These are phyloP conservation scores for Aphanocladium album DNA, from an alignment of 2,329 filamentous ascomycete species.

Conservation along the genomic window DNA sequence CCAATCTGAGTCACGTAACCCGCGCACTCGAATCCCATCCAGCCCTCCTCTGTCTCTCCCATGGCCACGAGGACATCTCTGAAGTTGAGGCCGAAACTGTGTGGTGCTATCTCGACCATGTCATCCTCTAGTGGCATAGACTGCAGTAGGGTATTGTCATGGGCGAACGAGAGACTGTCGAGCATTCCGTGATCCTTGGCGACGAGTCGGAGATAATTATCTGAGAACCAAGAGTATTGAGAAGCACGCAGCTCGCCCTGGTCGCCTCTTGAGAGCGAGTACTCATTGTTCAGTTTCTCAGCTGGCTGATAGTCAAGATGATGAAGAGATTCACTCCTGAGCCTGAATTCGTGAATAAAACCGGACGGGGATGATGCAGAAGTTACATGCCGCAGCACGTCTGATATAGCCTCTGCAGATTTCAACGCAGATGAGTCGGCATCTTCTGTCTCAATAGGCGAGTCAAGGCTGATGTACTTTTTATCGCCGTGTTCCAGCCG, in stretches of 20 bases:
- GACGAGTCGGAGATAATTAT: not conserved
- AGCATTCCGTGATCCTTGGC: not conserved
- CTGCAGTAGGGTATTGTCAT: not conserved
- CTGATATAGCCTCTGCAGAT: not conserved
- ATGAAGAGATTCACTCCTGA: not conserved
- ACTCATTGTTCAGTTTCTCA: not conserved
- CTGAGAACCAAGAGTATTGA: not conserved
- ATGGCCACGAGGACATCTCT: conserved; percentile 11
- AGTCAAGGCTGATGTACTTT: conserved; percentile 15
- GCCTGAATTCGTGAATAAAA: not conserved
- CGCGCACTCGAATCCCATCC: conserved; percentile 4
- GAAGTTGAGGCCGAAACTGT: conserved; percentile 3
- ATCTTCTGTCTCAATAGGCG: not conserved
- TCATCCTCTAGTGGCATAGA: not conserved
- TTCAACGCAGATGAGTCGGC: not conserved
- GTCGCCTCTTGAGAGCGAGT: not conserved
- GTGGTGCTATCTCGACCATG: conserved; percentile 2
- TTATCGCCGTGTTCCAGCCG: conserved; percentile 13
- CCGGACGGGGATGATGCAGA: not conserved
- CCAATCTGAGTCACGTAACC: not conserved
- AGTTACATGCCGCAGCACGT: not conserved
- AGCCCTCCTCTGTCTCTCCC: not conserved
- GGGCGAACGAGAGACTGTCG: not conserved
- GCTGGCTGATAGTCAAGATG: not conserved
- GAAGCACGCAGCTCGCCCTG: not conserved